Evolutionary conservation across 2,329 filamentous ascomycete genomes (phyloP), one percentile per base, ranked within the genome.

Genomic region (Ophiostoma sp.): DNA sequence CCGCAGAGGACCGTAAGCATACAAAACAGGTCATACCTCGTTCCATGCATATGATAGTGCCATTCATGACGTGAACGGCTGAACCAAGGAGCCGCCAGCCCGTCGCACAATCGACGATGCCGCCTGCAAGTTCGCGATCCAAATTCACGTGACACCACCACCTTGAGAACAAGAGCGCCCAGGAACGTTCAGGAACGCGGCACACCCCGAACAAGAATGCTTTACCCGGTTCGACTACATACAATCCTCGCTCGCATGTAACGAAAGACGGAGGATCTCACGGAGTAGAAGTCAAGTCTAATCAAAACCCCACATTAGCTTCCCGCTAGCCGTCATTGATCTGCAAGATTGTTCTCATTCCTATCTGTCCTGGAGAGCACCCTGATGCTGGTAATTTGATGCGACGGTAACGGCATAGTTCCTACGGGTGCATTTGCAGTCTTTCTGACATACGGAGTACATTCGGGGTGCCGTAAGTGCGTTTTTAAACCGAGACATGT

Each of bases 251-350:
- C 27, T 27, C 12, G 18, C 18, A 27, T 55, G 49, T 55, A 55
- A 55, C 49, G 49, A 18, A 55, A 55, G 49, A 55, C 49, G n/a
- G 49, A 55, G 49, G 49, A 55, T 55, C 7, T 52, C 16, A 52
- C 47, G n/a, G 47, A 55, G 49, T 11, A 55, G 49, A 55, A 55
- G 49, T 9, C 49, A 55, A 27, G n/a, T 14, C 49, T 55, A 27
- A 55, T 55, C 12, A 55, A 55, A 55, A 55, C 49, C 11, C 18
- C 49, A 55, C 49, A 55, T 11, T 27, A 9, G 49, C 49, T 55
- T 55, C 49, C 18, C 49, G 49, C 49, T 55, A 12, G 47, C 47
- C 49, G 49, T 12, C 49, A 18, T 55, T 14, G 18, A 55, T 36
- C 49, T 55, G n/a, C n/a, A 55, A 45, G 42, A 45, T 45, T 8